Evolutionary conservation across 192 early-diverging fungal species (phyloP).

Genomic region (Mortierella alpina): DNA sequence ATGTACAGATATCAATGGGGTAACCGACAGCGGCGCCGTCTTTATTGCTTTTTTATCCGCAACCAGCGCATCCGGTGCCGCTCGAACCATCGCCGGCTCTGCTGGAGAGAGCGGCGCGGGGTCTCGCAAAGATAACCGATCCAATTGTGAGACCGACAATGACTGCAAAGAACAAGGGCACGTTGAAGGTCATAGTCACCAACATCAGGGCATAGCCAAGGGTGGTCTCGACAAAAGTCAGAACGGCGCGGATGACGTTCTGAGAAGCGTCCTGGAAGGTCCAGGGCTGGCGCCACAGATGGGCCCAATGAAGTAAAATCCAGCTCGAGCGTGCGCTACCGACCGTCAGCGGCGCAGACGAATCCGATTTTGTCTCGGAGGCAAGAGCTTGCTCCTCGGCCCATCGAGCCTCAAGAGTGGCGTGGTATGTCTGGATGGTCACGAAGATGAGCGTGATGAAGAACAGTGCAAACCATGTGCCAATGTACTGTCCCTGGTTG

Average conservation of each 20-base stretch:
- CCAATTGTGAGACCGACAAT: slow-evolving; percentile 64
- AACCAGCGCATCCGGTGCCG: slow-evolving; percentile 51
- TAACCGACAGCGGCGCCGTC: neutral
- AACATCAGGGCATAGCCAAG: slow-evolving; percentile 68
- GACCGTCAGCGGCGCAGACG: slow-evolving; percentile 16
- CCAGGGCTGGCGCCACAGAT: slow-evolving; percentile 44
- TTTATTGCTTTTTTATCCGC: slow-evolving; percentile 30
- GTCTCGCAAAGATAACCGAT: slow-evolving; percentile 57
- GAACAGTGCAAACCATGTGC: slow-evolving; percentile 65
- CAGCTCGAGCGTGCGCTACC: slow-evolving; percentile 2
- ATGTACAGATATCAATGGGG: neutral
- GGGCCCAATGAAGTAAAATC: slow-evolving; percentile 39
- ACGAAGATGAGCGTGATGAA: slow-evolving; percentile 63
- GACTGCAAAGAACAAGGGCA: slow-evolving; percentile 68
- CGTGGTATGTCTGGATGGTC: slow-evolving; percentile 50
- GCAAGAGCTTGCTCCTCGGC: slow-evolving; percentile 13
- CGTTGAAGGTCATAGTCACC: slow-evolving; percentile 74
- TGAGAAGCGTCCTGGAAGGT: slow-evolving; percentile 21
- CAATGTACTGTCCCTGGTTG: slow-evolving; percentile 59
- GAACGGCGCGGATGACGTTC: slow-evolving; percentile 47
- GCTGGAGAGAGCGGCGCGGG: slow-evolving; percentile 12
- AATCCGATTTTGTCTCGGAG: slow-evolving; percentile 15
- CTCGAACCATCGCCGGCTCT: slow-evolving; percentile 5
- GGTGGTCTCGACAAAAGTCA: slow-evolving; percentile 57
- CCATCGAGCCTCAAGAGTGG: slow-evolving; percentile 51